phyloP scores from a whole-genome alignment of 768 basidiomycete species.

The Clitopilus passeckerianus region DNA sequence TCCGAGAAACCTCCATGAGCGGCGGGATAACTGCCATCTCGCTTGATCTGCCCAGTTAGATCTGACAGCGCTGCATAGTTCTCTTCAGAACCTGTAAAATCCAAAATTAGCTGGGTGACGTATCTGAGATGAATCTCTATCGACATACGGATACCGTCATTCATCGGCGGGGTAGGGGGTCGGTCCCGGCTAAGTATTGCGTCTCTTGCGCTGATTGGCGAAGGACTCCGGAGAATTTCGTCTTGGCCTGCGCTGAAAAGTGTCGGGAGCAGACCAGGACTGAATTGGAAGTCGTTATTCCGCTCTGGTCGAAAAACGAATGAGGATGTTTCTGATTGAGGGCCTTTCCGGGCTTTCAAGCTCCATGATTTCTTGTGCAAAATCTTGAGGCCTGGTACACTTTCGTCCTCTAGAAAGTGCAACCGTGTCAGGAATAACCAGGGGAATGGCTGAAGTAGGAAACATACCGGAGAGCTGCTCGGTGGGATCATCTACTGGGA shows the following conservation, averaged over 20 bases:
- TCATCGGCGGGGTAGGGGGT: conserved; percentile 6
- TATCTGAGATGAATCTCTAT: neutral
- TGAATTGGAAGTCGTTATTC: conserved; percentile 23
- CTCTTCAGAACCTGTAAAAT: neutral
- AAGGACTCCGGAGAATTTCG: conserved; percentile 7
- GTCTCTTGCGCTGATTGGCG: conserved; percentile 5
- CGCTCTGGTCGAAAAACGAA: conserved; percentile 19
- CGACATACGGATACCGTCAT: conserved; percentile 5
- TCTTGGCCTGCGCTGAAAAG: conserved; percentile 17
- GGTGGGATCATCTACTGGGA: conserved; percentile 14
- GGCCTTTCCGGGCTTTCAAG: conserved; percentile 30
- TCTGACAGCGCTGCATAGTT: conserved; percentile 16
- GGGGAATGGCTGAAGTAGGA: neutral
- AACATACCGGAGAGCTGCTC: conserved; percentile 12
- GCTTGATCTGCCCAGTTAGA: conserved; percentile 24
- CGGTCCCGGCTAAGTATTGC: conserved; percentile 1
- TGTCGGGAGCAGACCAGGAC: conserved; percentile 30
- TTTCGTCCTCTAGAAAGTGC: conserved; percentile 11
- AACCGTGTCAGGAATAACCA: neutral
- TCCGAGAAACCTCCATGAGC: conserved; percentile 41
- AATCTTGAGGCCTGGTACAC: conserved; percentile 12
- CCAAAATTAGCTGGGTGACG: neutral
- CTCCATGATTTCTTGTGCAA: conserved; percentile 27
- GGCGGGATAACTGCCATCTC: conserved; percentile 25
- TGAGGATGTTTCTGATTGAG: conserved; percentile 31